Evolutionary conservation across 2,329 filamentous ascomycete genomes (phyloP).

Genomic region (Exophiala spinifera): DNA sequence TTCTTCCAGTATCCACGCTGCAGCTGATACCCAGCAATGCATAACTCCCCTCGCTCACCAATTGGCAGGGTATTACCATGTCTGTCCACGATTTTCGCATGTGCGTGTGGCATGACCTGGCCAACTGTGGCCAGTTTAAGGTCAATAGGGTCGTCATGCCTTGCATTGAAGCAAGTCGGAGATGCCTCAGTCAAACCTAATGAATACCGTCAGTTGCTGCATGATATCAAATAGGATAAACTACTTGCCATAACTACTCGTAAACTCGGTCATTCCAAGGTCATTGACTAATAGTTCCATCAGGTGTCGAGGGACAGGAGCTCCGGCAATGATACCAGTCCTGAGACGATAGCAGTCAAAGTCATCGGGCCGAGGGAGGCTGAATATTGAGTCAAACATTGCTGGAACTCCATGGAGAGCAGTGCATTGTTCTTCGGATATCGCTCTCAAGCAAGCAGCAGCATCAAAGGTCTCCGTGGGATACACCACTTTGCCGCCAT

Average conservation of each 20-base stretch:
- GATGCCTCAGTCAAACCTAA: constrained; percentile 70
- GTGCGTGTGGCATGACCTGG: constrained; percentile 69
- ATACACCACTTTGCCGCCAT: constrained; percentile 73
- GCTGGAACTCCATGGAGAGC: constrained; percentile 78
- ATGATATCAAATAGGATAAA: too few species aligned
- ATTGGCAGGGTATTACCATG: constrained; percentile 64
- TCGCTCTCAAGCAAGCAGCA: constrained; percentile 61
- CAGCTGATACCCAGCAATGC: constrained; percentile 73
- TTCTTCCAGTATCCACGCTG: constrained; percentile 63
- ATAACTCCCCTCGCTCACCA: constrained; percentile 69
- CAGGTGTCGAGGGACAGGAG: constrained; percentile 69
- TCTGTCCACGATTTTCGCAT: constrained; percentile 73
- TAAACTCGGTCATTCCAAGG: constrained; percentile 73
- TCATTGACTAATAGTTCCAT: constrained; percentile 70
- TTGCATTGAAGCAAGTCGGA: constrained; percentile 77
- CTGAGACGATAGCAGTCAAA: constrained; percentile 57
- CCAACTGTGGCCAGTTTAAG: constrained; percentile 69
- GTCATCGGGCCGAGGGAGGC: constrained; percentile 45
- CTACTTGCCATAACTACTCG: constrained; percentile 55
- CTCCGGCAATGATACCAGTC: constrained; percentile 76
- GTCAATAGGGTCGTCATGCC: constrained; percentile 67
- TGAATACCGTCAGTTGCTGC: too few species aligned
- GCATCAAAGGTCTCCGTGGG: constrained; percentile 72
- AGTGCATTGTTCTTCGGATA: constrained; percentile 66
- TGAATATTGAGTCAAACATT: constrained; percentile 70